phyloP scores from a whole-genome alignment of 495 filamentous ascomycete species.

The Aspergillus nidulans region DNA sequence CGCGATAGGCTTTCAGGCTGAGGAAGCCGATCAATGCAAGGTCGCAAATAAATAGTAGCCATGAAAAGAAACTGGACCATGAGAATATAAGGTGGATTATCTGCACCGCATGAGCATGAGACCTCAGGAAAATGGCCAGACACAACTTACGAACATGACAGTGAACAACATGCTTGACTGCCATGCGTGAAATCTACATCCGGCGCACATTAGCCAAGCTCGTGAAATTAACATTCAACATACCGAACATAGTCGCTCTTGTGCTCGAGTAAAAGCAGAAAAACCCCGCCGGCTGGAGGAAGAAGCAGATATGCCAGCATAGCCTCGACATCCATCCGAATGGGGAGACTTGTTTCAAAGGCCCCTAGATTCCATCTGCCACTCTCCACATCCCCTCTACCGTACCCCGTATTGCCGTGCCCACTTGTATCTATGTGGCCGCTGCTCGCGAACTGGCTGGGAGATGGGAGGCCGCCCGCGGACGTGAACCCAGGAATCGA shows the following conservation, averaged over 20 bases:
- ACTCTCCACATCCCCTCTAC: slow-evolving; percentile 33
- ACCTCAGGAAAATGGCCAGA: background rate
- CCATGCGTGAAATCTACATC: slow-evolving; percentile 86
- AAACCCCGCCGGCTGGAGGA: slow-evolving; percentile 80
- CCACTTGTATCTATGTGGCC: slow-evolving; percentile 18
- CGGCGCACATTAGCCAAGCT: slow-evolving; percentile 10
- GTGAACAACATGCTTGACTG: slow-evolving; percentile 86
- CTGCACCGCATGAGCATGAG: slow-evolving; percentile 22
- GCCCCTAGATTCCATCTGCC: slow-evolving; percentile 69
- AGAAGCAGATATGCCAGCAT: slow-evolving; percentile 83
- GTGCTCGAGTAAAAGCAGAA: slow-evolving; percentile 80
- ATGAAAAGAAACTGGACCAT: slow-evolving; percentile 79
- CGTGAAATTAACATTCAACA: slow-evolving; percentile 21
- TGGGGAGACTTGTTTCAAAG: slow-evolving; percentile 73
- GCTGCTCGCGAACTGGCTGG: slow-evolving; percentile 34
- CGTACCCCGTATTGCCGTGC: slow-evolving; percentile 32
- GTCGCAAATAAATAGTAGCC: slow-evolving; percentile 74
- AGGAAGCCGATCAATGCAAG: slow-evolving; percentile 72
- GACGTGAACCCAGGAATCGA: slow-evolving; percentile 28
- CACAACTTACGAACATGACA: slow-evolving; percentile 63
- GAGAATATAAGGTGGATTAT: slow-evolving; percentile 77
- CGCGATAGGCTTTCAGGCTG: slow-evolving; percentile 72
- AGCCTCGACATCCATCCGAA: slow-evolving; percentile 83
- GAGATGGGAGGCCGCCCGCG: slow-evolving; percentile 36
- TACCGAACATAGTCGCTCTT: slow-evolving; percentile 97